phyloP scores from a whole-genome alignment of 192 early-diverging fungal genomes.

The Thamnidium elegans region DNA sequence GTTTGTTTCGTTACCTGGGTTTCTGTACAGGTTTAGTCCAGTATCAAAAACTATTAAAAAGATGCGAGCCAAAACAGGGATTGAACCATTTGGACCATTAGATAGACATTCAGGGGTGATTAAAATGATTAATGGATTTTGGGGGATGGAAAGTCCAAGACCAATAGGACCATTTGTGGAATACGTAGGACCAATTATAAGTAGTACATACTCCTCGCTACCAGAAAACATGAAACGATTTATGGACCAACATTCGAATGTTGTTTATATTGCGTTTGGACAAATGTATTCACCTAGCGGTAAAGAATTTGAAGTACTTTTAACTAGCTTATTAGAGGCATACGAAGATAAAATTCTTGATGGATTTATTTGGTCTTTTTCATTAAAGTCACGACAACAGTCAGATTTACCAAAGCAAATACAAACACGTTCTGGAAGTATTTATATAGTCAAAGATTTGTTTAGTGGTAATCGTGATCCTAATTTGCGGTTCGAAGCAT shows the following conservation, averaged over 20 bases:
- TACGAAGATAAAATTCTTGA: neutral
- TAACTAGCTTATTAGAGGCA: neutral
- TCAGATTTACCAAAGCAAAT: neutral
- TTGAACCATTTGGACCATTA: neutral
- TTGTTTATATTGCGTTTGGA: slow-evolving; percentile 31
- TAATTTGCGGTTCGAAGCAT: slow-evolving; percentile 7
- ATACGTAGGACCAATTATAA: slow-evolving; percentile 29
- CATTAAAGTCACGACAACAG: slow-evolving; percentile 20
- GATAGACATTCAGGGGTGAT: neutral
- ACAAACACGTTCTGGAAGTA: neutral
- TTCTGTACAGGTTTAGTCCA: neutral
- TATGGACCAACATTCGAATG: slow-evolving; percentile 8
- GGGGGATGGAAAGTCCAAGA: neutral
- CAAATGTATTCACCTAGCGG: neutral
- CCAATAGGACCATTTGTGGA: neutral
- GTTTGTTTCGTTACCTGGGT: neutral
- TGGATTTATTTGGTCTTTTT: slow-evolving; percentile 13
- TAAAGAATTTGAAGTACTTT: neutral
- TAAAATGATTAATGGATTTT: neutral
- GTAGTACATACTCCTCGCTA: neutral
- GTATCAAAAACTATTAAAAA: neutral
- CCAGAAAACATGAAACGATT: neutral
- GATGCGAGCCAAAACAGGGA: neutral
- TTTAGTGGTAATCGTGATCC: neutral
- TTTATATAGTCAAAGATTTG: neutral